Evolutionary conservation across 306 rosid species (phyloP).

Genomic region (Ammopiptanthus mongolicus): DNA sequence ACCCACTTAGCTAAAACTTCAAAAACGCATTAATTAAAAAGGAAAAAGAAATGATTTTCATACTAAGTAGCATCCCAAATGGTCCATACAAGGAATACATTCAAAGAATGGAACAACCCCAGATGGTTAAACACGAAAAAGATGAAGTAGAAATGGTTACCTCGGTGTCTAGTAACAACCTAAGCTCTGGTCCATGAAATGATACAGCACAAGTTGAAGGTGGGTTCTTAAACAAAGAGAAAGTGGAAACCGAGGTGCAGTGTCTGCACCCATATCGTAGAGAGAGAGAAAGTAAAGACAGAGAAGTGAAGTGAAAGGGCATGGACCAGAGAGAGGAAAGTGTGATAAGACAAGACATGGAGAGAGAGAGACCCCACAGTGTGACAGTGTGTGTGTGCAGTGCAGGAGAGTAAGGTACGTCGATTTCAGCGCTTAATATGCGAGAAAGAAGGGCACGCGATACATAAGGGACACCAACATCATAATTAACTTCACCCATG

Average conservation of each 20-base stretch:
- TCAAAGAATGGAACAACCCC: background rate
- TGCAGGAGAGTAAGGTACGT: constrained; percentile 41
- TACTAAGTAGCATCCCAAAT: background rate
- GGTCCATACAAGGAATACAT: background rate
- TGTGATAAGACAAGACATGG: constrained; percentile 39
- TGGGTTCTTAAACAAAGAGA: constrained; percentile 14
- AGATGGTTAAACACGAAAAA: background rate
- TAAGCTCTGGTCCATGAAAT: constrained; percentile 23
- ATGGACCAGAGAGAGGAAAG: constrained; percentile 35
- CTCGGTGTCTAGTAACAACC: background rate
- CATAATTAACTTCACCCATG: background rate
- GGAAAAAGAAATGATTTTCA: background rate
- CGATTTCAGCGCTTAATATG: constrained; percentile 52
- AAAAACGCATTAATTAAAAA: background rate
- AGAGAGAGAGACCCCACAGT: constrained; percentile 28
- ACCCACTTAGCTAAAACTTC: background rate
- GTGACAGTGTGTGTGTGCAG: background rate
- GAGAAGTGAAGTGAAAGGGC: background rate
- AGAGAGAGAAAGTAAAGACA: constrained; percentile 17
- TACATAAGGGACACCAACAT: constrained; percentile 29
- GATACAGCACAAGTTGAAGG: background rate
- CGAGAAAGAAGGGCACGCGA: constrained; percentile 47
- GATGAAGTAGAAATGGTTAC: constrained; percentile 16
- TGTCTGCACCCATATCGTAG: constrained; percentile 19
- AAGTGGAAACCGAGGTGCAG: constrained; percentile 8